These are phyloP conservation scores for Rhodofomes roseus DNA, from an alignment of 1,284 basidiomycete species.

Conservation along the genomic window DNA sequence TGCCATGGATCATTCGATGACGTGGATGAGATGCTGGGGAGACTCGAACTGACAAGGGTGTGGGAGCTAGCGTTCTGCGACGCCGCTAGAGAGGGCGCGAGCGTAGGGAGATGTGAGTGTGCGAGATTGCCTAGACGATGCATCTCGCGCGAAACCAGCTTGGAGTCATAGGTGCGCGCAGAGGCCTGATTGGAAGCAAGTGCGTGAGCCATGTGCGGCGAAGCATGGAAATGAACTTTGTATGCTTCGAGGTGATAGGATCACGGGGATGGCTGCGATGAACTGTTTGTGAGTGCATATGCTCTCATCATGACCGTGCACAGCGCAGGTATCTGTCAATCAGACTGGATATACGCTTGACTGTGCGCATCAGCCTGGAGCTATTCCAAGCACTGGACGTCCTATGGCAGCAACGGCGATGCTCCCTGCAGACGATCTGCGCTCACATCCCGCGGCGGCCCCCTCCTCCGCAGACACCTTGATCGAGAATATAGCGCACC, in stretches of 20 bases:
- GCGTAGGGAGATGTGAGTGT: conserved; percentile 38
- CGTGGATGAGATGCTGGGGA: conserved; percentile 33
- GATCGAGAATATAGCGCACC: conserved; percentile 31
- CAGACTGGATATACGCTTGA: not conserved
- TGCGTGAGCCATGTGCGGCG: not conserved
- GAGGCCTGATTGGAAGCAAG: conserved; percentile 32
- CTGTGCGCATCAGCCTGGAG: not conserved
- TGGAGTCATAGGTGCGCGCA: conserved; percentile 66
- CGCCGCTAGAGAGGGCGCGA: conserved; percentile 32
- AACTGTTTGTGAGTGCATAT: not conserved
- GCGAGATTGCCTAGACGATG: conserved; percentile 65
- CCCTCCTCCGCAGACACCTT: not conserved
- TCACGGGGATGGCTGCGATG: not conserved
- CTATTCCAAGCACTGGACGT: too few relatives aligned
- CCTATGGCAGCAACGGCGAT: too few relatives aligned
- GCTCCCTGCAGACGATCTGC: too few relatives aligned
- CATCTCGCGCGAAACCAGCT: conserved; percentile 74
- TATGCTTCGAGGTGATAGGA: conserved; percentile 2
- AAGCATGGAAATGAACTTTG: conserved; percentile 1
- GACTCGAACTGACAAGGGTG: conserved; percentile 22
- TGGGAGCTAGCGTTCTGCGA: conserved; percentile 35
- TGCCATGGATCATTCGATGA: conserved; percentile 68
- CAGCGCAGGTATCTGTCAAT: not conserved
- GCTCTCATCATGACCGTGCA: not conserved
- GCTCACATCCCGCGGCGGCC: too few relatives aligned